These are phyloP conservation scores for Erysimum cheiri DNA, from an alignment of 441 rosid species.

Conservation along the genomic window DNA sequence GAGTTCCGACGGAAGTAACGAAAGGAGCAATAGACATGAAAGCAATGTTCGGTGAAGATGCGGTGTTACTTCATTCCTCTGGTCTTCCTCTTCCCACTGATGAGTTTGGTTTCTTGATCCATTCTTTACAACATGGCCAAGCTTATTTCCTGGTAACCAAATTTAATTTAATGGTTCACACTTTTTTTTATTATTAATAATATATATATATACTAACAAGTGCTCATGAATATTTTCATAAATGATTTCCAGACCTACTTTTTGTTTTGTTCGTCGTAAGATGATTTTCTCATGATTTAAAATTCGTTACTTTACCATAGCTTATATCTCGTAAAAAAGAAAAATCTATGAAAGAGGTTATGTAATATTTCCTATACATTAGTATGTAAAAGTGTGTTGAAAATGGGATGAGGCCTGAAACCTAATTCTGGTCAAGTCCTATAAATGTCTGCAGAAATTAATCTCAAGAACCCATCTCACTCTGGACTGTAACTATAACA, in stretches of 20 bases:
- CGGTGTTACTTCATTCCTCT: constrained; percentile 66
- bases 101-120: constrained; percentile 76
- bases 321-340: not conserved
- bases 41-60: constrained; percentile 75
- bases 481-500: not conserved
- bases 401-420: not conserved
- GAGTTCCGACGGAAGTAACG: constrained; percentile 80
- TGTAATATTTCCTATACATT: too few relatives aligned
- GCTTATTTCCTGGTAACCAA: constrained; percentile 86
- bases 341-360: too few relatives aligned
- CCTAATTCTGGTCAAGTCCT: constrained; percentile 18
- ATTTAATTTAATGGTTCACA: not conserved
- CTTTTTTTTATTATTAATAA: not conserved
- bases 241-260: not conserved
- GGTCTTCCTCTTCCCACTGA: constrained; percentile 76
- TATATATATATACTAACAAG: not conserved
- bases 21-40: constrained; percentile 79
- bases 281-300: not conserved
- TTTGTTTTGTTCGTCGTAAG: not conserved
- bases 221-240: constrained; percentile 6
- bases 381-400: not conserved
- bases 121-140: constrained; percentile 84
- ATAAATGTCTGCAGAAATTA: constrained; percentile 13
- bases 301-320: not conserved
- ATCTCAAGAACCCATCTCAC: constrained; percentile 27